Evolutionary conservation across 345 rosid genomes (phyloP), one percentile per base, ranked within the genome.

Genomic region (Bruguiera sexangula): DNA sequence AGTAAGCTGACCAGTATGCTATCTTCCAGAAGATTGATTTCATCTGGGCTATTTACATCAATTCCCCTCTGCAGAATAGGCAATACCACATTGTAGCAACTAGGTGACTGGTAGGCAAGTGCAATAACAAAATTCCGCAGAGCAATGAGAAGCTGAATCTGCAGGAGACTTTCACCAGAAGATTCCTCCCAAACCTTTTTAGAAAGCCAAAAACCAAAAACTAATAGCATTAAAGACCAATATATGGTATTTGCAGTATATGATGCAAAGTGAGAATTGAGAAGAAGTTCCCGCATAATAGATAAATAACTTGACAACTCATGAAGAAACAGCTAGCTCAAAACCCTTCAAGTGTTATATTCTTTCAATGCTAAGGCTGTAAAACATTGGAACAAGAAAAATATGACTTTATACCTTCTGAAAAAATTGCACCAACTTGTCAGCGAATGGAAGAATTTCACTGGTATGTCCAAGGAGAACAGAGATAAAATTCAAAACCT

Each of bases 101-200:
- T 79, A 54, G 97, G 89, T 30, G 96, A 92, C 66, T 89, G 97
- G 79, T 87, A 85, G 66, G 88, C 97, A 69, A 95, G 96, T 15
- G 96, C 96, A 81, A 86, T 74, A 66, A 95, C 96, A 85, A 92
- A 92, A 82, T 86, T 86, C 68, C 89, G 87, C 75, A 95, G 77
- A 70, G 97, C 97, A 81, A 89, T 91, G 70, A 95, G 96, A 82
- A 95, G 92, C 80, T 95, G 99, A 80, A 95, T 95, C 82, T 88
- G 96, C 46, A 95, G 84, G 81, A 95, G 99, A 79, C 96, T 91
- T 85, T 95, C 97, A 61, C 96, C 91, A 67, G 94, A 83, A 76
- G 96, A 88, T 79, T 90, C 97, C 85, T 92, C 97, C 99, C 99
- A 95, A 39, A 88, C 85, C 99, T 92, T 79, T 63, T 70, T 76